A percentile compares a stretch with the other conserved stretches of the same genome.
Conservation (phyloP, 768 basidiomycete genomes). For the Podaxis carcinomalis region DNA sequence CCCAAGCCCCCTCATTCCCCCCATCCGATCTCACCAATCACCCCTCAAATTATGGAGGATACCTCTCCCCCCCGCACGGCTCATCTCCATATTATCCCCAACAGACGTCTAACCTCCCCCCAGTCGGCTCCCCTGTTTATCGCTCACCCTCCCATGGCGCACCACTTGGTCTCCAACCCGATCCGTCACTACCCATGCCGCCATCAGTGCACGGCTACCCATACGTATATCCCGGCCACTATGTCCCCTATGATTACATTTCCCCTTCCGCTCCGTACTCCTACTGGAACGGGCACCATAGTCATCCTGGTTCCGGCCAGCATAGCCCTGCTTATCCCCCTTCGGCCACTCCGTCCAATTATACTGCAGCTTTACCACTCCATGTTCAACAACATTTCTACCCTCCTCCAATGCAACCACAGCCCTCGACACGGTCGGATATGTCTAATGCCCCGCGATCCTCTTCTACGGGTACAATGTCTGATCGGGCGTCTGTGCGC, state of each 20-base stretch:
- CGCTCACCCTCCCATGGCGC: slow-evolving; percentile 11
- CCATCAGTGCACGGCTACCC: slow-evolving; percentile 10
- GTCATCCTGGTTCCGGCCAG: slow-evolving; percentile 20
- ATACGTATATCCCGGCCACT: slow-evolving; percentile 12
- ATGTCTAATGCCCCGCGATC: not conserved
- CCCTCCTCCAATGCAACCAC: slow-evolving; percentile 1
- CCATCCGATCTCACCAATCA: not conserved
- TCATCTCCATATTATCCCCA: slow-evolving; percentile 18
- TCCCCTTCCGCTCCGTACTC: slow-evolving; percentile 27
- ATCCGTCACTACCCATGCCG: slow-evolving; percentile 12
- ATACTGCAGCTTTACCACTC: slow-evolving; percentile 12
- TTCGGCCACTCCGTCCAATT: slow-evolving; percentile 13
- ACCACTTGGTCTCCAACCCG: not conserved
- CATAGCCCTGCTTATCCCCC: slow-evolving; percentile 21
- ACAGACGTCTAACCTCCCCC: slow-evolving; percentile 3
- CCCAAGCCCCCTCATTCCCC: not conserved
- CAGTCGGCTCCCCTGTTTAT: slow-evolving; percentile 7
- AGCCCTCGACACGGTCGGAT: not conserved
- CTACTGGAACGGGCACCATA: slow-evolving; percentile 30
- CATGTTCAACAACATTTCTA: slow-evolving; percentile 12
- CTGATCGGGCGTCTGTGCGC: not conserved
- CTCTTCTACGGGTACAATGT: not conserved
- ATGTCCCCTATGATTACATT: slow-evolving; percentile 19
- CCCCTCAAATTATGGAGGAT: not conserved
- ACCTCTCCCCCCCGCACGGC: slow-evolving; percentile 8